These are phyloP conservation scores for Globisporangium uncinulatum DNA, from an alignment of 352 stramenopile species.

Conservation along the genomic window DNA sequence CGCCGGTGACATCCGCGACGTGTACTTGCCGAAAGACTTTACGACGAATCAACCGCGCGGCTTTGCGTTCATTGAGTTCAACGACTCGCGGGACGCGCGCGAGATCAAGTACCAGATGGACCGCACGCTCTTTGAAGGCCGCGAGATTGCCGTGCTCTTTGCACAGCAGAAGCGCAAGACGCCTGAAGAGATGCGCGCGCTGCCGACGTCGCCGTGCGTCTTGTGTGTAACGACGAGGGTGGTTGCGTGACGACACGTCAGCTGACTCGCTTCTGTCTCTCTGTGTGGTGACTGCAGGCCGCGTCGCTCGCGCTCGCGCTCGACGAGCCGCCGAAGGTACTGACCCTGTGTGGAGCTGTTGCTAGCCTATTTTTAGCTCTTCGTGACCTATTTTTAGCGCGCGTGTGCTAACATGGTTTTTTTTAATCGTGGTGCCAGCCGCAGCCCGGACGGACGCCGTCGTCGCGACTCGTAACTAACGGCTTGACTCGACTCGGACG, in stretches of 20 bases:
- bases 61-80: slow-evolving; percentile 84
- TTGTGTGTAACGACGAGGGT: too few species aligned
- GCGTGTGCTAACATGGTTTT: background rate
- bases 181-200: slow-evolving; percentile 57
- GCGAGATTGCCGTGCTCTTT: slow-evolving; percentile 77
- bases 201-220: slow-evolving; percentile 1
- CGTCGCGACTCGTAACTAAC: background rate
- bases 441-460: slow-evolving; percentile 1
- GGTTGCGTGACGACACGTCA: background rate
- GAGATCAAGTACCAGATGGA: slow-evolving; percentile 77
- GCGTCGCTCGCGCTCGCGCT: slow-evolving; percentile 19
- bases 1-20: slow-evolving; percentile 49
- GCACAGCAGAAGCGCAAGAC: slow-evolving; percentile 76
- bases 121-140: slow-evolving; percentile 49
- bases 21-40: slow-evolving; percentile 65
- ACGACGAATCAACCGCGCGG: slow-evolving; percentile 48
- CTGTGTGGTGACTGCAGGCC: slow-evolving; percentile 1
- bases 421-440: background rate
- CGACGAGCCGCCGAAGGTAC: slow-evolving; percentile 11
- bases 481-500: too few species aligned
- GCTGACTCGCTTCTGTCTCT: background rate
- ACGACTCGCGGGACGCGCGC: slow-evolving; percentile 49
- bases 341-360: background rate
- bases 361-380: too few species aligned
- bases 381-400: background rate